Evolutionary conservation across 2,329 filamentous ascomycete genomes (phyloP), one percentile per base, ranked within the genome.

Genomic region (Ophiocordyceps robertsii): DNA sequence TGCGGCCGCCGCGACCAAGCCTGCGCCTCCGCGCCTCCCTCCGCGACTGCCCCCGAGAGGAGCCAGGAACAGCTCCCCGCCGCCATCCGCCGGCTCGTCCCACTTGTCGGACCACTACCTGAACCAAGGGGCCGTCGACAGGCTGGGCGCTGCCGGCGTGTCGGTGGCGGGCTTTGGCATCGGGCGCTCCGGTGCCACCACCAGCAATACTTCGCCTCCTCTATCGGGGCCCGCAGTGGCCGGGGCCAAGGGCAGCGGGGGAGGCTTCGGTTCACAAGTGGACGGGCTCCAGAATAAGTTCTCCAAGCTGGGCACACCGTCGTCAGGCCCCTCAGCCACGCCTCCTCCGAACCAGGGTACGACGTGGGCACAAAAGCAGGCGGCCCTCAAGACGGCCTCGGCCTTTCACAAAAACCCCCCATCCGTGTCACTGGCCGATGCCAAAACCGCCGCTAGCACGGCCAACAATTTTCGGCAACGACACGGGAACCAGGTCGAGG

Each of bases 141-240:
- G 85, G 36, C 69, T 95, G 9, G 76, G 80, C 11, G 73, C 77
- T 32, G 80, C 84, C 1, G 88, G 88, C 1, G 70, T 95, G 6
- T 84, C 80, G 0, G 85, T 95, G 0, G 82, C 87, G 1, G 82
- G 74, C 0, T 67, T 95, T 4, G 83, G 83, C 6, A 93, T 94
- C 46, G 80, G 77, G 43, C 52, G 55, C 50, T 48, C 46, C 31
- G 12, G 31, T 11, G 7, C 31, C 35, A 21, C 12, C 19, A 4
- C 19, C 19, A 19, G 19, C 19, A 19, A 19, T 37, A 14, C 10
- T 3, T 37, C 31, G 13, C 31, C n/a, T 13, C 31, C 33, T 7
- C 13, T 14, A 8, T 3, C 33, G 16, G 16, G 33, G 40, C 47
- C 51, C 8, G 33, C 48, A 39, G 24, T 9, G 24, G 38, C 53